Conservation (phyloP, 1,284 basidiomycete genomes). For the Trichosporon asahii region DNA sequence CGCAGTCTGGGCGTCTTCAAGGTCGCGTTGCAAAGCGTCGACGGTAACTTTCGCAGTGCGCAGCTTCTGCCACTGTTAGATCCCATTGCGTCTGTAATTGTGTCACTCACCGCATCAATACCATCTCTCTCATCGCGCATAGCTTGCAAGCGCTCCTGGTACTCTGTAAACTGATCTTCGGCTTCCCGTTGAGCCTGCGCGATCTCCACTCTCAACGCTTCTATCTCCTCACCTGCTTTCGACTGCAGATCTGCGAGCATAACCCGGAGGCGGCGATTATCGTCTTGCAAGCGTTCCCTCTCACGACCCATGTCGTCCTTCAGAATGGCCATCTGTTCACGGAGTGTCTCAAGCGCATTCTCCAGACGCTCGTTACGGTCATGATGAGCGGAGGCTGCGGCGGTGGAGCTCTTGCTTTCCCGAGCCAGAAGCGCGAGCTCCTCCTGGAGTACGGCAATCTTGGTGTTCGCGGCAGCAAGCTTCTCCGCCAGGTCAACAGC, state of each 20-base stretch:
- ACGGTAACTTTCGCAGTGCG: neutral
- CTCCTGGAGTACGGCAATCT: slow-evolving; percentile 47
- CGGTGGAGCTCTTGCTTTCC: slow-evolving; percentile 32
- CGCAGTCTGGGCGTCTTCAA: neutral
- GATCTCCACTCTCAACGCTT: slow-evolving; percentile 16
- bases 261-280: slow-evolving; percentile 34
- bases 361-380: slow-evolving; percentile 28
- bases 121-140: slow-evolving; percentile 14
- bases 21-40: neutral
- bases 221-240: slow-evolving; percentile 28
- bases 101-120: slow-evolving; percentile 10
- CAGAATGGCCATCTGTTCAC: slow-evolving; percentile 35
- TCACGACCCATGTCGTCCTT: slow-evolving; percentile 33
- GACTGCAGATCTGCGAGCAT: slow-evolving; percentile 25
- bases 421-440: slow-evolving; percentile 36
- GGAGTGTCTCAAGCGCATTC: slow-evolving; percentile 32
- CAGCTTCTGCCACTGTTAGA: slow-evolving; percentile 4
- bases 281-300: slow-evolving; percentile 31
- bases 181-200: slow-evolving; percentile 7
- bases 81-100: neutral
- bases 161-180: slow-evolving; percentile 1
- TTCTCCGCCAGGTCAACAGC: slow-evolving; percentile 51
- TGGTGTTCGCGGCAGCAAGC: slow-evolving; percentile 46
- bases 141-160: neutral
- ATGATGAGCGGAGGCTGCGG: slow-evolving; percentile 4